phyloP scores from a whole-genome alignment of 106 monocot genomes.

The Ottelia alismoides region DNA sequence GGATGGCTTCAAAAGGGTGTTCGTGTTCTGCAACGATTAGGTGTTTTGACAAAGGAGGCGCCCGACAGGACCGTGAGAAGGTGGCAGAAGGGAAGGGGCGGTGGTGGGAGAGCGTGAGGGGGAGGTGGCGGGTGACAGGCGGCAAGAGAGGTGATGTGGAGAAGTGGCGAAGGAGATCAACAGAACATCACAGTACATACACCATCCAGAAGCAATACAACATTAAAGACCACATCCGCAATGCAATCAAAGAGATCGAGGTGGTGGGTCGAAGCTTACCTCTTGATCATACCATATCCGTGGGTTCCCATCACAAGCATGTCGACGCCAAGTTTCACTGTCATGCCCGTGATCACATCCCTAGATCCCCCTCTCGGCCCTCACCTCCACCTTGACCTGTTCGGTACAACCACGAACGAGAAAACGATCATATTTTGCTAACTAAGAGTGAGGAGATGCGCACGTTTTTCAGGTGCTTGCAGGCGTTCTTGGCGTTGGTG shows the following conservation, averaged over 20 bases:
- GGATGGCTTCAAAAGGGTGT: constrained; percentile 1
- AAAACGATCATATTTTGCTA: too few species aligned
- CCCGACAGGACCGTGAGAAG: background rate
- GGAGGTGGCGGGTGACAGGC: too few species aligned
- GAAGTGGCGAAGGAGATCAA: too few species aligned
- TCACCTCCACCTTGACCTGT: constrained; percentile 33
- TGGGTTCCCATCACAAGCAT: constrained; percentile 65
- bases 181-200: too few species aligned
- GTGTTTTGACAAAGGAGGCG: background rate
- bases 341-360: constrained; percentile 41
- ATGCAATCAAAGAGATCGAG: too few species aligned
- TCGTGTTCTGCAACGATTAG: constrained; percentile 3
- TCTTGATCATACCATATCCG: constrained; percentile 71
- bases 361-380: constrained; percentile 34
- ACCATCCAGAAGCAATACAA: background rate
- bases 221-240: background rate
- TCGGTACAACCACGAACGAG: too few species aligned
- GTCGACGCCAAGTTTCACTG: constrained; percentile 34
- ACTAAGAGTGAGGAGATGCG: background rate
- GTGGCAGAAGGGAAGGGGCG: too few species aligned
- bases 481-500: constrained; percentile 21
- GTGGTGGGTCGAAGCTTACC: too few species aligned
- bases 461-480: constrained; percentile 13
- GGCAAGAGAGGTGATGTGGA: too few species aligned
- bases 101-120: too few species aligned